Evolutionary conservation across 139 green algal species (phyloP).

Genomic region (Haematococcus lacustris): DNA sequence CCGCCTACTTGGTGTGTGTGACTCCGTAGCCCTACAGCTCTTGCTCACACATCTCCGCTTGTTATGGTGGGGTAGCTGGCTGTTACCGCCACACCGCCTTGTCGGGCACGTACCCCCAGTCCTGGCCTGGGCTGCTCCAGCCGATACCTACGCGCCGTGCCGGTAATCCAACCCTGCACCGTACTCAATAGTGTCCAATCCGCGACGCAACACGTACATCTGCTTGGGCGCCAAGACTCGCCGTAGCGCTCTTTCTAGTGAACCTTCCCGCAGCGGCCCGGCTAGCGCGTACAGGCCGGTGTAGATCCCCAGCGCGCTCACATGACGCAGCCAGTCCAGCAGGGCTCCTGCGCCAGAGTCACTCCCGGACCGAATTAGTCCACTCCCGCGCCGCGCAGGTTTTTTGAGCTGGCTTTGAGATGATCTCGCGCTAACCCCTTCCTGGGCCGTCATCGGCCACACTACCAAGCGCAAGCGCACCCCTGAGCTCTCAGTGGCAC

Average conservation of each 20-base stretch:
- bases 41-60: too few species aligned
- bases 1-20: too few species aligned
- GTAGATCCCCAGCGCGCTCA: conserved; percentile 45
- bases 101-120: too few species aligned
- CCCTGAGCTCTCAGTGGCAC: background rate
- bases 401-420: background rate
- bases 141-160: too few species aligned
- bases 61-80: too few species aligned
- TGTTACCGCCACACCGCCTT: too few species aligned
- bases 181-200: conserved; percentile 1
- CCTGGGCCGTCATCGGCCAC: background rate
- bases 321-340: conserved; percentile 59
- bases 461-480: too few species aligned
- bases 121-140: too few species aligned
- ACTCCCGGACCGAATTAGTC: background rate
- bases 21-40: too few species aligned
- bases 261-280: background rate
- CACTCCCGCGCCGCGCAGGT: background rate
- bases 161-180: background rate
- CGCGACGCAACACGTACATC: background rate
- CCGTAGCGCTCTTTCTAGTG: background rate
- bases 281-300: conserved; percentile 24
- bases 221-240: background rate
- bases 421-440: too few species aligned
- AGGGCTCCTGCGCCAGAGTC: conserved; percentile 29